Evolutionary conservation across 179 eudicot genomes (phyloP), one percentile per base, ranked within the genome.

Genomic region (Vitellaria paradoxa): DNA sequence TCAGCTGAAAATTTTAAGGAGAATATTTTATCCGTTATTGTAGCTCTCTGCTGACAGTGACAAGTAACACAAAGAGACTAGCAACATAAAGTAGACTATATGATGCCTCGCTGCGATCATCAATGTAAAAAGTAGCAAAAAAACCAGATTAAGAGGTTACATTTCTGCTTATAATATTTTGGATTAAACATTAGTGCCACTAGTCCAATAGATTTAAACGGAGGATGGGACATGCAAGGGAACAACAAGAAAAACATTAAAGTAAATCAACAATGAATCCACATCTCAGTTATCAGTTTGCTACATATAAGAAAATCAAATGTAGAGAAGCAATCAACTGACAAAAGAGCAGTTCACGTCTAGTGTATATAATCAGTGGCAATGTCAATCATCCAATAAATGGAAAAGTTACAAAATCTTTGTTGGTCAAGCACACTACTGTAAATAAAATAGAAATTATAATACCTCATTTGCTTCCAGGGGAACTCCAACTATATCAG

Each of bases 391-490:
- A 60, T 59, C 67, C 26, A 21, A 18, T 26, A 64, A 63, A 21
- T 17, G 49, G 14, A 23, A 23, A 60, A 23, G 18, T 24, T n/a
- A 37, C 37, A 65, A 55, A 18, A 18, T 20, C 9, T 23, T 11
- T 10, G n/a, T 20, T 23, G 6, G 47, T 61, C 6, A 69, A 63
- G 61, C 18, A 40, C 30, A 7, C 6, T 61, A 7, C 42, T 5
- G 23, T 26, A 68, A 40, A 37, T 59, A 60, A 59, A 52, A 15
- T 50, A 76, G 68, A 73, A 70, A 52, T 21, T 52, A 37, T 49
- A 77, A 68, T 80, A 96, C 99, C 99, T 92, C 85, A 75, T 90
- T 74, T 30, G 91, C 90, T 84, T 86, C 91, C 73, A 96, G 80
- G 7, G 92, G 81, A 77, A 94, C 84, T 70, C 99, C 99, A 60